Evolutionary conservation across 257 asterid genomes (phyloP), one percentile per base, ranked within the genome.

Genomic region (Linaria vulgaris): DNA sequence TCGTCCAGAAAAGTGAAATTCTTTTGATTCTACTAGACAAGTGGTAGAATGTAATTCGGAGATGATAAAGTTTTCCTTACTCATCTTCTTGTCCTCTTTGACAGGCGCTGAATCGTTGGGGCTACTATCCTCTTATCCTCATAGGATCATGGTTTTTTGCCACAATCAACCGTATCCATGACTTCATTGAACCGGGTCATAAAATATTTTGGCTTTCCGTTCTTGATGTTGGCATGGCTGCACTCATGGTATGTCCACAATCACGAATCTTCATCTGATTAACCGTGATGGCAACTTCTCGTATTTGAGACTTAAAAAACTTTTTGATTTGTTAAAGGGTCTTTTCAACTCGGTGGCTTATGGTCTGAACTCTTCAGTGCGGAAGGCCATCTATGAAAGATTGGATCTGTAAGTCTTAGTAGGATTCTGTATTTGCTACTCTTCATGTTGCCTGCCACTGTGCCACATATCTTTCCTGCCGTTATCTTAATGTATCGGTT

Each of bases 71-170:
- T 10, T 56, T 53, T 24, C 25, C 66, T 62, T 56, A 2, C 27
- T 27, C 48, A 12, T 15, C 48, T 51, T 11, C 44, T 30, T 46
- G 41, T 34, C 54, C 58, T 53, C 65, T 56, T 69, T 7, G 52
- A 65, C 85, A 94, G 99, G 97, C 86, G n/a, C 71, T 90, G 56
- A 90, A 82, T 62, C 83, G 95, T 66, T 94, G 99, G 97, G 97
- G 99, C 57, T 94, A 94, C 82, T 87, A 94, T 73, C 97, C 99
- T 20, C 95, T 94, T 61, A 90, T 94, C 76, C 88, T 94, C 24
- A 94, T 94, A 43, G 99, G 95, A 12, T 90, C 99, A 9, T 90
- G 99, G 96, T 87, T 83, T 79, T 94, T 94, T 38, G 99, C 95
- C 69, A 90, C 99, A 53, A 82, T 94, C 76, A 94, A 94, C 75